Evolutionary conservation across 306 rosid genomes (phyloP).

Genomic region (Medicago lupulina): DNA sequence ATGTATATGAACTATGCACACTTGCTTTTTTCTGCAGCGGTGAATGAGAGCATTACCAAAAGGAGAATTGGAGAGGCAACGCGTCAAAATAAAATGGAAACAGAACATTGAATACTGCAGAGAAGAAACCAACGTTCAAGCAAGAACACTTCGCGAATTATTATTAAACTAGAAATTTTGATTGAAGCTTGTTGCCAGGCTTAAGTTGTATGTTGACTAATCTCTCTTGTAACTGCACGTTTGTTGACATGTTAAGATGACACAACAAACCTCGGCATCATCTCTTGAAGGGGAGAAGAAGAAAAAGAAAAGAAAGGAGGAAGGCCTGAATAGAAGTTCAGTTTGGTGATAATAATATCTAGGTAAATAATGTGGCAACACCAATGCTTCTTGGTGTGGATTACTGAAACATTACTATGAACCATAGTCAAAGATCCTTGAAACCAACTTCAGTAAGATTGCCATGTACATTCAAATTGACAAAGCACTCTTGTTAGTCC

Average conservation of each 20-base stretch:
- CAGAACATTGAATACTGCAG: constrained; percentile 7
- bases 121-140: constrained; percentile 2
- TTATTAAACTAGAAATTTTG: background rate
- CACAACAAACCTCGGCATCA: constrained; percentile 58
- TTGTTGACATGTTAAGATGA: constrained; percentile 55
- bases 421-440: no score
- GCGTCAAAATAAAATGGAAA: background rate
- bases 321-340: no score
- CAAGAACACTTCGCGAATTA: background rate
- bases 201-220: constrained; percentile 24
- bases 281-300: constrained; percentile 43
- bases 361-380: no score
- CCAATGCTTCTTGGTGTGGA: no score
- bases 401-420: no score
- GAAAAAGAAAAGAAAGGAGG: no score
- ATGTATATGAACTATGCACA: no score
- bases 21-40: constrained; percentile 11
- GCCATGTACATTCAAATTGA: no score
- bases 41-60: constrained; percentile 20
- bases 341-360: no score
- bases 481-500: no score
- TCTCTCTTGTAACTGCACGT: constrained; percentile 29
- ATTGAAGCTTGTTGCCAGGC: constrained; percentile 24
- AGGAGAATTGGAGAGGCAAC: constrained; percentile 32
- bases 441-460: no score